Base-by-base conservation (phyloP, 495 filamentous ascomycete genomes). In the Cercophora scortea region DNA sequence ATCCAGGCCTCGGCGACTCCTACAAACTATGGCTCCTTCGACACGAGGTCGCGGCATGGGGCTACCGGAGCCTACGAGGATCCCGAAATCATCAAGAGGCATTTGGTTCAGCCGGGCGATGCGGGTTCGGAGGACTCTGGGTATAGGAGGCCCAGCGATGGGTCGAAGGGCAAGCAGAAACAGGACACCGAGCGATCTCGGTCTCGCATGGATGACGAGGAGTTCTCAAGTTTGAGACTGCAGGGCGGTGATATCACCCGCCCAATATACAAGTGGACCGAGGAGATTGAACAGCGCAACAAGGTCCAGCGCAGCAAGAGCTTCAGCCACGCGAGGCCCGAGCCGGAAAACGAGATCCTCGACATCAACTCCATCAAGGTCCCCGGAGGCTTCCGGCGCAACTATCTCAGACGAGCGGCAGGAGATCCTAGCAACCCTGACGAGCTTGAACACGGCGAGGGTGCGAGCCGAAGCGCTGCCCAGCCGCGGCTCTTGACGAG, bases 191-290 rank as follows among this genome's bases (percentile, higher is more conserved):
- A 67, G 16, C 66, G 71, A 46, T 65, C 42, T 6, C 43, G 47
- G 7, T 32, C 74, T 32, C 77, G 65, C n/a, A 61, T 71, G 15
- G 79, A 79, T 42, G 81, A 78, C 17, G 87, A 90, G 32, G 88
- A 94, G 60, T 98, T 98, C 63, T 96, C 91, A 32, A 96, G 91
- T 68, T 67, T 98, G 57, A 82, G 82, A 59, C 71, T 97, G 42
- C 94, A 96, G 60, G 93, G 93, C 33, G 93, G 93, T 36, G 93
- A 98, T 64, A 85, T 96, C 39, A 96, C 90, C 25, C 75, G 93
- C 49, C 86, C 93, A 46, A 91, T 98, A 48, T 98, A 98, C 65
- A 84, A 86, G 42, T 96, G 92, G 85, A 88, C 89, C 2, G 89
- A 96, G 63, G 87, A 94, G 61, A 86, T 85, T 15, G 75, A 80